A percentile compares a stretch with the other conserved stretches of the same genome.
Conservation (phyloP, 2,329 filamentous ascomycete species). For the Fusarium anguioides region DNA sequence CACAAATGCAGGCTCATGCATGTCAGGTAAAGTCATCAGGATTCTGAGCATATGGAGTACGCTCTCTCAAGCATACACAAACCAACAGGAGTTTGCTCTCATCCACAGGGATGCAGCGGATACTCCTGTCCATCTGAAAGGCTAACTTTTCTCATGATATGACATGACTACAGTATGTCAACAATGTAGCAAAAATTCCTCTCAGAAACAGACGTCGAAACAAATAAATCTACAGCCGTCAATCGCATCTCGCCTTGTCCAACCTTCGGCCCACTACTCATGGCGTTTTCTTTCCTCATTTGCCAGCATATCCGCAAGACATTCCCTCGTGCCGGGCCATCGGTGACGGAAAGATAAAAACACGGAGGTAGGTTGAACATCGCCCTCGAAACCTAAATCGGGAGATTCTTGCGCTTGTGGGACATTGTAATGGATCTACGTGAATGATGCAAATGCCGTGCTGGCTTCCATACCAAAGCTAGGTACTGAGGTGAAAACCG, state of each 20-base stretch:
- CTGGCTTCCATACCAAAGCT: conserved; percentile 12
- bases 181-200: conserved; percentile 9
- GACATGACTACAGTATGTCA: conserved; percentile 2
- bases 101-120: conserved; percentile 3
- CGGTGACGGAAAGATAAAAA: not conserved
- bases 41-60: not conserved
- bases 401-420: conserved; percentile 43
- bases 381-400: conserved; percentile 36
- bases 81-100: conserved; percentile 17
- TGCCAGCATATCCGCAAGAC: conserved; percentile 42
- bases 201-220: not conserved
- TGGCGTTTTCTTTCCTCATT: conserved; percentile 17
- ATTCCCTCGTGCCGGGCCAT: conserved; percentile 36
- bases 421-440: not conserved
- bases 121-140: conserved; percentile 7
- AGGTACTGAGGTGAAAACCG: not conserved
- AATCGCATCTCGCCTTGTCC: conserved; percentile 31
- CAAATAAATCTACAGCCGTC: conserved; percentile 12
- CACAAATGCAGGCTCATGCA: conserved; percentile 12
- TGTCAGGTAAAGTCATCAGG: conserved; percentile 9
- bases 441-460: conserved; percentile 4
- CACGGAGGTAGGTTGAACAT: conserved; percentile 15
- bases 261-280: conserved; percentile 31
- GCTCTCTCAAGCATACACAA: not conserved
- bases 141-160: not conserved